Evolutionary conservation across 176 grass and related monocot species (phyloP), one percentile per base, ranked within the genome.

Genomic region (Stipa capillata): DNA sequence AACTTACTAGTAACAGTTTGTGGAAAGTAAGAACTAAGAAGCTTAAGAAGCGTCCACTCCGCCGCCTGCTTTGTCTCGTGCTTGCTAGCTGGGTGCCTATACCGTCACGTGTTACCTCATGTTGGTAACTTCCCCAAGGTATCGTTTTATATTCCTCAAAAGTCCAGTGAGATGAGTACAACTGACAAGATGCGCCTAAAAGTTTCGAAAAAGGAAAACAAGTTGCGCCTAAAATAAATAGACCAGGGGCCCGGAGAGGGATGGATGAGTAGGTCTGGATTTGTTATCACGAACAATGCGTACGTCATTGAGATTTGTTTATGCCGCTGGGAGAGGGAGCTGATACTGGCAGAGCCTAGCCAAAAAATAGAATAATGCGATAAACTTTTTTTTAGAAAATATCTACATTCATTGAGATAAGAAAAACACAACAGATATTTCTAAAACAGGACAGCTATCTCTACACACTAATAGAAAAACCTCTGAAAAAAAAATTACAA

Each of bases 51-150:
- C 50, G 45, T 83, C 79, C n/a, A 39, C 41, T 52, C 15, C 40
- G 10, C 21, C 52, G 5, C 12, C 51, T 36, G 8, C 9, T 6
- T 21, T 65, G 72, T 73, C 65, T 41, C 65, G 47, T 83, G 79
- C 64, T 10, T 14, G 27, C 48, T n/a, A n/a, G n/a, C n/a, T 35
- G n/a, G n/a, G n/a, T n/a, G 18, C 12, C 23, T 5, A 32, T 82
- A 64, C 51, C 60, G 40, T 85, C 87, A 89, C 87, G 81, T 88
- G 82, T 56, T 74, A 40, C 65, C 16, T 4, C 33, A 21, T 44
- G 42, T 78, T 43, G n/a, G n/a, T n/a, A n/a, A 49, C 42, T 80
- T 76, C n/a, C 76, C 9, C 52, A 37, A 69, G 69, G 75, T 35
- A 80, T 42, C 69, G 4, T 60, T 68, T 74, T 69, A 48, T 59